Conservation (phyloP, 257 asterid species). For the Nyctanthes arbortristis region DNA sequence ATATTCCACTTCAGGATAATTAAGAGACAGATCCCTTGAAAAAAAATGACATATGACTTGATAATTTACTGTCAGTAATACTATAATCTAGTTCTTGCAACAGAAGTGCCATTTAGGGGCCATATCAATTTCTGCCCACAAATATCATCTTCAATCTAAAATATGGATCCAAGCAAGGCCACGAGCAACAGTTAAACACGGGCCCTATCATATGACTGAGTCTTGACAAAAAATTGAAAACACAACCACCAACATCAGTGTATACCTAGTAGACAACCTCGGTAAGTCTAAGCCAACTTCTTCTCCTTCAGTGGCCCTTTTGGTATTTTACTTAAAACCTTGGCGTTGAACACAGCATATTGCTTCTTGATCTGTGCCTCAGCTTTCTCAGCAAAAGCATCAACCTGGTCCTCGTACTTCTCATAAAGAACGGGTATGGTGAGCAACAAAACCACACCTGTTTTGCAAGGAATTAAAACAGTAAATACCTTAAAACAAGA, state of each 20-base stretch:
- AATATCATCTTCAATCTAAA: slow-evolving; percentile 21
- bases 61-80: slow-evolving; percentile 12
- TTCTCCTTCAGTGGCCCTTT: slow-evolving; percentile 56
- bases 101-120: neutral
- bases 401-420: slow-evolving; percentile 77
- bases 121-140: slow-evolving; percentile 29
- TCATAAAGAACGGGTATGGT: slow-evolving; percentile 81
- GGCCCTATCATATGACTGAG: slow-evolving; percentile 31
- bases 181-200: slow-evolving; percentile 32
- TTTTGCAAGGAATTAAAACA: neutral
- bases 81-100: neutral
- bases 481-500: neutral
- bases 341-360: slow-evolving; percentile 62
- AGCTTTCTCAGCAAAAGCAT: slow-evolving; percentile 88
- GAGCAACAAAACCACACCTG: slow-evolving; percentile 69
- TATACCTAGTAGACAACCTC: slow-evolving; percentile 24
- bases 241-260: slow-evolving; percentile 21
- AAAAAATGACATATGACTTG: neutral
- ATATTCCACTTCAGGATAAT: neutral
- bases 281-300: slow-evolving; percentile 47
- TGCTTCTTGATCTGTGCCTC: slow-evolving; percentile 81
- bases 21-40: neutral
- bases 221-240: slow-evolving; percentile 33
- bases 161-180: slow-evolving; percentile 34
- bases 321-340: slow-evolving; percentile 80